Percentiles rank a stretch among this genome's conserved stretches.
phyloP scores from a whole-genome alignment of 768 basidiomycete species.

The Kwoniella europaea region DNA sequence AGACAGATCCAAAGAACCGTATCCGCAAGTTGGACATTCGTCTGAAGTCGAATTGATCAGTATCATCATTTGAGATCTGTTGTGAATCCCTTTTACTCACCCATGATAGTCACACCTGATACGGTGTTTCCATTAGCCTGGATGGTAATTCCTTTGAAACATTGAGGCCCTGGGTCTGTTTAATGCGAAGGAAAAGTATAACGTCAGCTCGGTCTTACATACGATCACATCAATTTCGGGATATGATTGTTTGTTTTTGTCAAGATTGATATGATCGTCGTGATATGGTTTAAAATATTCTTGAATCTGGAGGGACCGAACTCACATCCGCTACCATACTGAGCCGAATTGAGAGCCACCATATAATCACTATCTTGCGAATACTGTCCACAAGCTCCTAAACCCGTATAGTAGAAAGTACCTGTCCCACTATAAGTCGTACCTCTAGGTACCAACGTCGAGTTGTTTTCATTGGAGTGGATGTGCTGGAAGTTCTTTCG shows the following conservation, averaged over 20 bases:
- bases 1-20: conserved; percentile 46
- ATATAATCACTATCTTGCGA: conserved; percentile 44
- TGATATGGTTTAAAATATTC: not conserved
- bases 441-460: conserved; percentile 23
- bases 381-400: conserved; percentile 39
- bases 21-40: conserved; percentile 53
- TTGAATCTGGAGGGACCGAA: not conserved
- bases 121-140: conserved; percentile 45
- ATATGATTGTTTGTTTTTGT: too few relatives aligned
- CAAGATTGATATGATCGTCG: too few relatives aligned
- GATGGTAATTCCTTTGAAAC: conserved; percentile 49
- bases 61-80: too few relatives aligned
- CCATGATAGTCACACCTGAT: conserved; percentile 41
- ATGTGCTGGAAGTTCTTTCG: conserved; percentile 17
- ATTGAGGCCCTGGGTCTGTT: conserved; percentile 52
- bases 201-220: not conserved
- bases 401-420: conserved; percentile 27
- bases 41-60: too few relatives aligned
- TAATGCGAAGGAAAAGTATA: not conserved
- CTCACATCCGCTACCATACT: conserved; percentile 51
- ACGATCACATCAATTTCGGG: too few relatives aligned
- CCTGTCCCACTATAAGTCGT: conserved; percentile 22
- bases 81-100: conserved; percentile 17
- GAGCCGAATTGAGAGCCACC: conserved; percentile 49
- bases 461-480: conserved; percentile 16